Conservation (phyloP, 495 filamentous ascomycete genomes). For the Astrothelium macrocarpum region DNA sequence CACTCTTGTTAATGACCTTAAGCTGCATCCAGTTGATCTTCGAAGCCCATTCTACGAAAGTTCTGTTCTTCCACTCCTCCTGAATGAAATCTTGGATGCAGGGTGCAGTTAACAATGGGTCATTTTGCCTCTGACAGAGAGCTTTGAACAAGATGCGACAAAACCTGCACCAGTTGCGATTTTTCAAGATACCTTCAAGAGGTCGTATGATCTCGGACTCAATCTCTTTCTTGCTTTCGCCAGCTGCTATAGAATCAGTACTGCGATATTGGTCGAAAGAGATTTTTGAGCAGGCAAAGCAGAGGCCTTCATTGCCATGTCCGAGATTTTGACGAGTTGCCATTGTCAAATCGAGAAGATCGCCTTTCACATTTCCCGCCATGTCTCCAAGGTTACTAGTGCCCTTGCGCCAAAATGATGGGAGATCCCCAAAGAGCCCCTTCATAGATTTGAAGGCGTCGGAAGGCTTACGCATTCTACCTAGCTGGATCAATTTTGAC, state of each 20-base stretch:
- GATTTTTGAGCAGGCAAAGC: not conserved
- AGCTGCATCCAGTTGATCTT: not conserved
- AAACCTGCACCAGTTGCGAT: not conserved
- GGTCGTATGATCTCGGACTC: not conserved
- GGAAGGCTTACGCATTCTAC: not conserved
- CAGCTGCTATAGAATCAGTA: not conserved
- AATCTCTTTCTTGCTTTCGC: not conserved
- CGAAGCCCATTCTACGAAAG: not conserved
- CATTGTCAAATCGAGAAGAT: not conserved
- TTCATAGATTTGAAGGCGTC: not conserved
- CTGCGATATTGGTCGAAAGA: not conserved
- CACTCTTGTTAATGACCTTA: not conserved
- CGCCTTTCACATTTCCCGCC: not conserved
- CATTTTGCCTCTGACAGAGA: not conserved
- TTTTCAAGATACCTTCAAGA: not conserved
- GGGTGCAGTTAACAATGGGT: not conserved
- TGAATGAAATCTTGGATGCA: not conserved
- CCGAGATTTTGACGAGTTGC: not conserved
- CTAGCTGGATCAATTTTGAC: not conserved
- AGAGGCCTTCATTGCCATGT: not conserved
- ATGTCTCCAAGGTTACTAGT: not conserved
- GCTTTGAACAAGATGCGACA: not conserved
- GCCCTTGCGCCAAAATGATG: not conserved
- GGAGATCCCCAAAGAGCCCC: not conserved
- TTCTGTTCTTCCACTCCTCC: not conserved